Conservation (phyloP, 441 rosid genomes). For the Pelargonium fulgidum region DNA sequence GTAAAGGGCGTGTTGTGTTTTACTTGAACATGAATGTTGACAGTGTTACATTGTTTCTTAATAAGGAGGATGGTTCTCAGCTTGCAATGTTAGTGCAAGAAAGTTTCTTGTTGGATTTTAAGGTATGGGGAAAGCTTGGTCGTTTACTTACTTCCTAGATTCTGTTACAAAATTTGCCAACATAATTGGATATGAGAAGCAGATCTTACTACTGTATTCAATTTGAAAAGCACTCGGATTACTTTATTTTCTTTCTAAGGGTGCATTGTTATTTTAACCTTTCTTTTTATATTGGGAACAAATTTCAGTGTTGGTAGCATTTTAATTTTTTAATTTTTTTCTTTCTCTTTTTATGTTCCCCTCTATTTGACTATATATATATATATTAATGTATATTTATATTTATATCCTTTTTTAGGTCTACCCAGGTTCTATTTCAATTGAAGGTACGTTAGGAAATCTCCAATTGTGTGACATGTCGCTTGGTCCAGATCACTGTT, state of each 20-base stretch:
- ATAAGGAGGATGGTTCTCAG: constrained; percentile 95
- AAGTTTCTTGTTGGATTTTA: constrained; percentile 79
- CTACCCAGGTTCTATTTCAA: constrained; percentile 82
- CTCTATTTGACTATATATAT: constrained; percentile 11
- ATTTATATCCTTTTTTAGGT: constrained; percentile 39
- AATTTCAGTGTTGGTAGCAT: constrained; percentile 7
- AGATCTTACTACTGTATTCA: constrained; percentile 11
- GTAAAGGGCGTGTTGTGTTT: constrained; percentile 92
- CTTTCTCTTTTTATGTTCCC: constrained; percentile 21
- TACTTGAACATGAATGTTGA: constrained; percentile 79
- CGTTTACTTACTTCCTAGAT: constrained; percentile 15
- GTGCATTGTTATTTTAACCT: background rate
- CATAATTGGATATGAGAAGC: background rate
- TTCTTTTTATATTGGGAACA: background rate
- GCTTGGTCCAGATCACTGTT: constrained; percentile 60
- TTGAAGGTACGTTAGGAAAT: constrained; percentile 94
- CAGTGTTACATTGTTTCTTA: constrained; percentile 82
- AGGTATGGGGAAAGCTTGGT: constrained; percentile 39
- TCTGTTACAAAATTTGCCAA: constrained; percentile 15
- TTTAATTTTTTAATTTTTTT: constrained; percentile 13
- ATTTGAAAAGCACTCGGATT: background rate
- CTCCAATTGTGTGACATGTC: constrained; percentile 94
- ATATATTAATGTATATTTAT: too few relatives aligned
- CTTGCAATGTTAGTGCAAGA: constrained; percentile 96
- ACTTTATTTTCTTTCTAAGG: background rate